These are phyloP conservation scores for Phaeosphaeriaceae sp. DNA, from an alignment of 2,329 filamentous ascomycete species.

Conservation along the genomic window DNA sequence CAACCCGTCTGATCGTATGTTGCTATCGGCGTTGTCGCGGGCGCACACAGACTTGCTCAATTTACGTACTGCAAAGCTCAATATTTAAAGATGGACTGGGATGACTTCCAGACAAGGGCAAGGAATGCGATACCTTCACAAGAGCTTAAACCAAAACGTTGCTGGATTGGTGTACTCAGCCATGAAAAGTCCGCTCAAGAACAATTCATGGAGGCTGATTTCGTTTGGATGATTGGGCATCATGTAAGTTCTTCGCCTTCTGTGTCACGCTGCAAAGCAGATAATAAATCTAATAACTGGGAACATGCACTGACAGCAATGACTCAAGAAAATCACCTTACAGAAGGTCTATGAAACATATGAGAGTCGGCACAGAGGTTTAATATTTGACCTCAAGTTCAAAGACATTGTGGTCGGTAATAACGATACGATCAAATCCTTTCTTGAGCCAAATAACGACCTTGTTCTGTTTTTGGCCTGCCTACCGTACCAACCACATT, in stretches of 20 bases:
- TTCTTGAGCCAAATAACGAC: conserved; percentile 3
- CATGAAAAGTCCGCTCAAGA: conserved; percentile 21
- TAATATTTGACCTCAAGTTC: conserved; percentile 26
- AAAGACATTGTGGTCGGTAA: conserved; percentile 7
- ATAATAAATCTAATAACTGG: too few relatives aligned
- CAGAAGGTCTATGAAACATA: conserved; percentile 26
- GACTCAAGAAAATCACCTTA: conserved; percentile 27
- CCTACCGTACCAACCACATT: background rate
- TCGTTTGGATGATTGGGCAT: conserved; percentile 47
- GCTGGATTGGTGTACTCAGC: conserved; percentile 45
- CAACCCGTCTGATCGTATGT: too few relatives aligned
- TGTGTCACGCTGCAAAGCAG: too few relatives aligned
- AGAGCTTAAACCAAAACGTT: conserved; percentile 29
- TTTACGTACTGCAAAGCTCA: background rate
- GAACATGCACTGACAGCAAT: background rate
- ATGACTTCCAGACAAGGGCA: conserved; percentile 26
- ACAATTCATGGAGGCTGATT: conserved; percentile 27
- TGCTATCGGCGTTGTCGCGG: background rate
- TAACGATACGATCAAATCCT: conserved; percentile 8
- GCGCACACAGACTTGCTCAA: background rate
- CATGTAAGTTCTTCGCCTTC: conserved; percentile 25
- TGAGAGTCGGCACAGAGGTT: conserved; percentile 5
- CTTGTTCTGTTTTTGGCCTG: conserved; percentile 13
- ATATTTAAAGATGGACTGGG: conserved; percentile 24
- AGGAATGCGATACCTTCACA: conserved; percentile 21